These are phyloP conservation scores for Astragalus glycyphyllos DNA, from an alignment of 306 rosid species.

Conservation along the genomic window DNA sequence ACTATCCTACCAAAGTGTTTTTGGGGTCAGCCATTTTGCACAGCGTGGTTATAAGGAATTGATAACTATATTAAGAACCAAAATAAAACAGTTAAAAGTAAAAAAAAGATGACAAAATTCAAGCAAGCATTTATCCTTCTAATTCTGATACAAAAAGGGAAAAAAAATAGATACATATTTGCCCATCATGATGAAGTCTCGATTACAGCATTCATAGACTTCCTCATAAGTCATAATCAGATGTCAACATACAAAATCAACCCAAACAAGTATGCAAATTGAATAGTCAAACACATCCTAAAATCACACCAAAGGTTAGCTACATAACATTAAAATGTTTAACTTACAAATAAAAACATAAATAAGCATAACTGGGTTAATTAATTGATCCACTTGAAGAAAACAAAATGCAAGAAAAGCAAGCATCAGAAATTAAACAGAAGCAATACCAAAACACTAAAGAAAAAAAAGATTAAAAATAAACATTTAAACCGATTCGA, in stretches of 20 bases:
- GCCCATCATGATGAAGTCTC: neutral
- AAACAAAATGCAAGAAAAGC: conserved; percentile 36
- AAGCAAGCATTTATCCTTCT: conserved; percentile 33
- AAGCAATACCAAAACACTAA: conserved; percentile 38
- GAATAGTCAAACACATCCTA: conserved; percentile 37
- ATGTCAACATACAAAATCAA: conserved; percentile 34
- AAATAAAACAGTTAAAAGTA: neutral
- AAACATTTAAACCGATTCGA: conserved; percentile 13
- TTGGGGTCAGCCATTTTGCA: too few species aligned
- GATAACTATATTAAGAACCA: too few species aligned
- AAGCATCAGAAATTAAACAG: conserved; percentile 43
- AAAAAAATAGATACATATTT: conserved; percentile 32
- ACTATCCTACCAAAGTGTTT: too few species aligned
- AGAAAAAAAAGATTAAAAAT: conserved; percentile 6
- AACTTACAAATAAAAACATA: neutral
- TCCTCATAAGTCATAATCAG: conserved; percentile 32
- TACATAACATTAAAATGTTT: conserved; percentile 39
- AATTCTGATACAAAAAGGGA: neutral
- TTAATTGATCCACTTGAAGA: conserved; percentile 30
- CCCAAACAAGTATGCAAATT: conserved; percentile 38
- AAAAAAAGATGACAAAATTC: neutral
- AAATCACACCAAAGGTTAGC: conserved; percentile 50
- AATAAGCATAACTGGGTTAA: conserved; percentile 38
- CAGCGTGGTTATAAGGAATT: too few species aligned
- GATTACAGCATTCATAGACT: conserved; percentile 36